A percentile compares a stretch with the other conserved stretches of the same genome.
Conservation (phyloP, 1,284 basidiomycete species). For the Boletus mariae region DNA sequence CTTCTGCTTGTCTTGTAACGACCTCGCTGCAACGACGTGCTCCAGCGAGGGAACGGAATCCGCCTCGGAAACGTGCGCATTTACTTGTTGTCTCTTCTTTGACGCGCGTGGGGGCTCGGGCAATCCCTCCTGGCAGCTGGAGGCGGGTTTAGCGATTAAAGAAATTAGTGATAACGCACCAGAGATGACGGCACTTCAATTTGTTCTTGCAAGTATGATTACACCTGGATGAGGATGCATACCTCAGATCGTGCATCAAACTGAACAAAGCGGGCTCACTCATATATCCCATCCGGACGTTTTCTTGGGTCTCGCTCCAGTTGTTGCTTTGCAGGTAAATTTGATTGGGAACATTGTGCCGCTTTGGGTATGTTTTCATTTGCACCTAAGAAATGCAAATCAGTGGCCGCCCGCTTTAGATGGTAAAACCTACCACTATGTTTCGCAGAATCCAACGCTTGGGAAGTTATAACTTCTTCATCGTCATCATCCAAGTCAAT, state of each 20-base stretch:
- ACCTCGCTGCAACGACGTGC: constrained; percentile 5
- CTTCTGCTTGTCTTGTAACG: constrained; percentile 2
- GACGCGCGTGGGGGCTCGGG: constrained; percentile 46
- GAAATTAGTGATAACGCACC: constrained; percentile 37
- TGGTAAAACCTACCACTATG: constrained; percentile 4
- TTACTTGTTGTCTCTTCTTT: constrained; percentile 34
- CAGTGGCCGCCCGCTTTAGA: background rate
- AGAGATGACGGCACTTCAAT: constrained; percentile 65
- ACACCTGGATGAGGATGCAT: constrained; percentile 46
- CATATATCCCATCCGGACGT: constrained; percentile 49
- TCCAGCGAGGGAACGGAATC: constrained; percentile 6
- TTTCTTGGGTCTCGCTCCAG: constrained; percentile 19
- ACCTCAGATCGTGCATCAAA: background rate
- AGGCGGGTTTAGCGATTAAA: constrained; percentile 6
- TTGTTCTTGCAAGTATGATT: constrained; percentile 81
- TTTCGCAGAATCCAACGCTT: constrained; percentile 5
- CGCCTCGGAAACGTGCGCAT: constrained; percentile 10
- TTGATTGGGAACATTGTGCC: background rate
- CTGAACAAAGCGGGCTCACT: constrained; percentile 37
- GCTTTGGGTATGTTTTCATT: background rate
- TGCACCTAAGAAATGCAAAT: constrained; percentile 1
- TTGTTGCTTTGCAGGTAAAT: constrained; percentile 1
- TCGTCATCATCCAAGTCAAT: constrained; percentile 40
- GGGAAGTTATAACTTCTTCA: constrained; percentile 10
- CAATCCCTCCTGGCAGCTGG: constrained; percentile 70